Base-by-base conservation (phyloP, 305 asterid species). In the Fraxinus nigra region DNA sequence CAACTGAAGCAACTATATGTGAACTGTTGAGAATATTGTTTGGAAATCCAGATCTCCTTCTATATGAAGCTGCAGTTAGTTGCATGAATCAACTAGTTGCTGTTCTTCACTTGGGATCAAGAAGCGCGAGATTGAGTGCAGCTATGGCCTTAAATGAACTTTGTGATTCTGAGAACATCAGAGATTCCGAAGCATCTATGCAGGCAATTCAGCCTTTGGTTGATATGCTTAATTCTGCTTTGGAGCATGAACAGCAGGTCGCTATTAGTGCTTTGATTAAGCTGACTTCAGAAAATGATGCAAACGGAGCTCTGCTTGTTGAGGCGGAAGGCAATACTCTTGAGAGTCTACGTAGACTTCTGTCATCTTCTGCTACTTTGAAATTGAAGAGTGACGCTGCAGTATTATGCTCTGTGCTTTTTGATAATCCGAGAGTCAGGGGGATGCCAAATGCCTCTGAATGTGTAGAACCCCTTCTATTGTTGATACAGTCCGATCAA, bases 71-170 rank as follows among this genome's bases (percentile, higher is more conserved):
- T 61, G 92, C 96, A 83, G 80, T 89, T 67, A 91, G 93, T 87
- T 93, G 97, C 89, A 83, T 92, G 83, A 80, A 77, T 79, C 98
- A 95, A 83, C 94, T 95, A 75, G 83, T 95, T 34, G 97, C 97
- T 37, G 97, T 93, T 90, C 97, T 95, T 85, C 98, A 86, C 78
- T 90, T 93, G 94, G 99, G 99, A 72, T 91, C 97, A 67, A 92
- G 97, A 87, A 88, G 82, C 48, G 93, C 99, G 37, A 90, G 98
- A 82, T 84, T 92, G 78, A 93, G 97, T 82, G 92, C 99, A 81
- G 95, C 92, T 77, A 85, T 88, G 85, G 97, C 99, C 65, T 88
- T 95, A 63, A 80, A 76, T 78, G 92, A 91, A 81, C 97, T 95
- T 61, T 95, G 92, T 79, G 85, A 88, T 86, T 90, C 93, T 14